phyloP scores from a whole-genome alignment of 2,329 filamentous ascomycete genomes.

The Talaromyces sp. region DNA sequence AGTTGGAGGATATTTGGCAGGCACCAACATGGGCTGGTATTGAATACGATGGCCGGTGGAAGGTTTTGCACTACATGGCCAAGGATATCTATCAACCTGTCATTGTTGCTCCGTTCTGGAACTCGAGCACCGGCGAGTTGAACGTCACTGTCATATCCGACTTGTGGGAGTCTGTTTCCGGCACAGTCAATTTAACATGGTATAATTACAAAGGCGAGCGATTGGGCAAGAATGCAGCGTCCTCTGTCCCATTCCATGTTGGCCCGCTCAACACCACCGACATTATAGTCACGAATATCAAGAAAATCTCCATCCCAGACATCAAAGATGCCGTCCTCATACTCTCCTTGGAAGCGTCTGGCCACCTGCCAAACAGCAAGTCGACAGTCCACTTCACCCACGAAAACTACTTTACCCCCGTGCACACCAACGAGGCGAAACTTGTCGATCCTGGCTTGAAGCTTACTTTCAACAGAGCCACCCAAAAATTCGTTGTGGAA shows the following conservation, averaged over 20 bases:
- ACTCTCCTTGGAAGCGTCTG: conserved; percentile 40
- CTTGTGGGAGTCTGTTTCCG: conserved; percentile 46
- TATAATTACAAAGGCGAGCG: conserved; percentile 43
- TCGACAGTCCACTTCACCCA: conserved; percentile 39
- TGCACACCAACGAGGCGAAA: conserved; percentile 39
- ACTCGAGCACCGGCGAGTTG: conserved; percentile 45
- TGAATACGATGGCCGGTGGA: conserved; percentile 59
- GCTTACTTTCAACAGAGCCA: conserved; percentile 26
- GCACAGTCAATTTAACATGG: conserved; percentile 47
- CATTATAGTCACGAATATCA: conserved; percentile 36
- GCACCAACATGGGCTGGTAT: conserved; percentile 59
- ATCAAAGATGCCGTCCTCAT: conserved; percentile 35
- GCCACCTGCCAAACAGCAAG: conserved; percentile 42
- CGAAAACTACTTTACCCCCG: conserved; percentile 46
- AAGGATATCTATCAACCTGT: conserved; percentile 53
- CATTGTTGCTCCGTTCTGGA: conserved; percentile 55
- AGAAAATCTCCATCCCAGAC: conserved; percentile 28
- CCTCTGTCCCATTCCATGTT: conserved; percentile 35
- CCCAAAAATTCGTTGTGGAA: conserved; percentile 40
- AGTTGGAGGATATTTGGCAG: conserved; percentile 60
- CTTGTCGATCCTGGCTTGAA: conserved; percentile 46
- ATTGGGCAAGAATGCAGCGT: conserved; percentile 30
- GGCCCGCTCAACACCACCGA: conserved; percentile 49
- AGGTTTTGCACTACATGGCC: conserved; percentile 54
- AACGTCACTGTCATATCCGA: conserved; percentile 53